Base-by-base conservation (phyloP, 257 asterid genomes). In the Craterostigma plantagineum region DNA sequence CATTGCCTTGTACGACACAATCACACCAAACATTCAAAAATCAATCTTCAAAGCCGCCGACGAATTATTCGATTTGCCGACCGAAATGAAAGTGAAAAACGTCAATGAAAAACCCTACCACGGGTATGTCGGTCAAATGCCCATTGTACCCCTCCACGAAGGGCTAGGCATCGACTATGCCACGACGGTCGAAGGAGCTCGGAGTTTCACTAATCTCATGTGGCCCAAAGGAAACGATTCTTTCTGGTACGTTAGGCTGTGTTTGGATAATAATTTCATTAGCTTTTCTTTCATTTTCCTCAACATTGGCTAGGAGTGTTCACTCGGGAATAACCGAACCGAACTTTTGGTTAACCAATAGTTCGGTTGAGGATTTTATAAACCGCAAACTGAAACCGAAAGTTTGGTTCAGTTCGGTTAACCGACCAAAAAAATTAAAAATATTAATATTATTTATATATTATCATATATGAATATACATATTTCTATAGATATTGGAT, bases 131-230 rank as follows among this genome's bases (percentile, higher is more conserved):
- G 93, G 93, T 13, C 81, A 70, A 53, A 57, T 73, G 18, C 70
- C 93, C 49, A 54, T 70, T 53, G 68, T 76, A 35, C 93, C 93
- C 35, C 76, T 76, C 50, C 68, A 80, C n/a, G 93, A 80, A 60
- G 77, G 75, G 45, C 40, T 73, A 33, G 93, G 93, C 14, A 70
- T 80, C 15, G 91, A 80, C 39, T 71, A 76, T 45, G 78, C 91
- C 35, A 73, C 74, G 50, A 73, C 81, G 16, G 27, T 44, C 15
- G 60, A 76, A 43, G 91, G 71, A 23, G 74, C 66, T 53, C 67
- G 63, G 48, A 60, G 49, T 46, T 80, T 80, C 50, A 72, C 81
- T 18, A 43, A 64, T 18, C 76, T 76, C 70, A 73, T 73, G 93
- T 80, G 93, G 85, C 77, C 77, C 7, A 41, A 57, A 13, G 85